Evolutionary conservation across 1,139 yeast species (phyloP), one percentile per base, ranked within the genome.

Genomic region (Suhomyces anneliseae): DNA sequence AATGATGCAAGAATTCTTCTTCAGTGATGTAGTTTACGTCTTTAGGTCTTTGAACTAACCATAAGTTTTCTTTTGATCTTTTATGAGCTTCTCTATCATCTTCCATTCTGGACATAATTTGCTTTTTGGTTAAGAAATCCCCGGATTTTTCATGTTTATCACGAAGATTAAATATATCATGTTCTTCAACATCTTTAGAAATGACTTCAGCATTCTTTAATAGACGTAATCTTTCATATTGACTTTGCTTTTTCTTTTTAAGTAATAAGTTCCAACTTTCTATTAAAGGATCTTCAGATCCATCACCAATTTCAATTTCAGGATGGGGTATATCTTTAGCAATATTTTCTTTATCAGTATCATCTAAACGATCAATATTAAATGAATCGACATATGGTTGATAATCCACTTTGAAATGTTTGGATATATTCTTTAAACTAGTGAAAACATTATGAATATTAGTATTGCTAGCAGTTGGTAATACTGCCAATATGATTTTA

Each of bases 1-100:
- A 75, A 50, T 81, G 69, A 34, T 70, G 65, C 31, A 77, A 69
- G 57, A 88, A 87, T 59, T 88, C 95, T 3, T 70, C 72, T 44
- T 77, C 79, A 1, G 77, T 70, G 5, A 77, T 66, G 31, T 59
- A 62, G 38, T 51, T 62, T 0, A 64, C 43, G 6, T 70, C 72
- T 45, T 71, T 70, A 14, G 78, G 76, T 50, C 87, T 62, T 29
- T 74, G 74, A 0, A 86, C 82, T 11, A 82, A 79, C 95, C 96
- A 88, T 33, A 84, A 69, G 26, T 74, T 78, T 59, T 90, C 96
- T 56, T 89, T 87, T 12, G 86, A 79, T 49, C 87, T 76, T 60
- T 90, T 90, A 55, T 87, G 90, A 8, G 93, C 72, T 61, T 90
- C 97, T 54, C 96, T 70, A 61, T 90, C 96, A 52, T 87, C 93